phyloP scores from a whole-genome alignment of 805 yeast species.

The Zygosaccharomyces gambellarensis region DNA sequence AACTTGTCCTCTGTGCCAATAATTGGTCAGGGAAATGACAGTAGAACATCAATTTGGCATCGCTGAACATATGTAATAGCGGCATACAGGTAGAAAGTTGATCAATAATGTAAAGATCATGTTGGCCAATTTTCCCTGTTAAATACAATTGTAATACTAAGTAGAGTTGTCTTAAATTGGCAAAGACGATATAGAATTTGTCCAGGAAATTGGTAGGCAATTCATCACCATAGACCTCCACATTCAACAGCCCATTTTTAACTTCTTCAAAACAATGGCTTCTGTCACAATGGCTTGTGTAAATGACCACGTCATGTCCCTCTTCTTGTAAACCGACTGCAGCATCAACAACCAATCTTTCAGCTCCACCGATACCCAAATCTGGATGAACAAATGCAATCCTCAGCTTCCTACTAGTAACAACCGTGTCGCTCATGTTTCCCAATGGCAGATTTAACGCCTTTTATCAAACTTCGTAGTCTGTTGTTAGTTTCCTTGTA shows the following conservation, averaged over 20 bases:
- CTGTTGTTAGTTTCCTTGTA: not conserved
- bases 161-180: conserved; percentile 76
- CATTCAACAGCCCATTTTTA: conserved; percentile 50
- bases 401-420: conserved; percentile 34
- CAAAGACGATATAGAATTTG: conserved; percentile 71
- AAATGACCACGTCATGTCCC: conserved; percentile 61
- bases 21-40: conserved; percentile 95
- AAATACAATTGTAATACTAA: conserved; percentile 46
- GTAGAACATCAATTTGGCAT: conserved; percentile 63
- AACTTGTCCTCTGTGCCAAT: conserved; percentile 54
- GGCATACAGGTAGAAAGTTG: conserved; percentile 83
- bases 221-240: conserved; percentile 75
- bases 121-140: conserved; percentile 43
- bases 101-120: conserved; percentile 79
- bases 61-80: conserved; percentile 45
- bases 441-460: not conserved
- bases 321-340: conserved; percentile 77
- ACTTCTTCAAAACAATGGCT: conserved; percentile 91
- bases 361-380: conserved; percentile 97
- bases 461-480: not conserved
- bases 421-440: not conserved
- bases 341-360: conserved; percentile 91
- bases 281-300: conserved; percentile 86
- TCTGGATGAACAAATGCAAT: conserved; percentile 94
- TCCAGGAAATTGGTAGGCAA: conserved; percentile 69